Conservation (phyloP, 148 eudicot species). For the Camellia japonica region DNA sequence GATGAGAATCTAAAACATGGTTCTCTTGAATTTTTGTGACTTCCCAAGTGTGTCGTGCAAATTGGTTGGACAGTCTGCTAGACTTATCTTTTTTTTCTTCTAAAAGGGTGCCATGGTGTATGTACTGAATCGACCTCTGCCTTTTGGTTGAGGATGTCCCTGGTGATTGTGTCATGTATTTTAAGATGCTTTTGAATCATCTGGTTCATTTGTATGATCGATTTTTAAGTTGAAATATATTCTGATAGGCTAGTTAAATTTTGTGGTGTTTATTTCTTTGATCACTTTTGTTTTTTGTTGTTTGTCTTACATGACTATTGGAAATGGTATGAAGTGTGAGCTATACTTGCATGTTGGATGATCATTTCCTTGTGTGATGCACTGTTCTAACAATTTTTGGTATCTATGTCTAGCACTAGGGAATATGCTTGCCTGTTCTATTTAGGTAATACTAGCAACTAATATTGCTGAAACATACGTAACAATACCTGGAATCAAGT, state of each 20-base stretch:
- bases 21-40: not conserved
- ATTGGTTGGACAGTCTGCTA: not conserved
- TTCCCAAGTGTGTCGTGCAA: not conserved
- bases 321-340: not conserved
- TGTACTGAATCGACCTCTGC: not conserved
- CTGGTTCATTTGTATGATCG: not conserved
- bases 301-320: not conserved
- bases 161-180: not conserved
- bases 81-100: not conserved
- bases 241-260: not conserved
- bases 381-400: not conserved
- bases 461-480: conserved; percentile 98
- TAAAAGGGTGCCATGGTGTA: not conserved
- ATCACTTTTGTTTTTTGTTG: too few relatives aligned
- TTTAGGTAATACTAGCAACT: conserved; percentile 89
- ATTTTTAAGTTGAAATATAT: conserved; percentile 2
- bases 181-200: not conserved
- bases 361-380: not conserved
- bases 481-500: conserved; percentile 97
- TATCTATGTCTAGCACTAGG: not conserved
- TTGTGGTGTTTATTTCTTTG: not conserved
- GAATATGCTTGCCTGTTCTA: conserved; percentile 15
- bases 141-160: not conserved
- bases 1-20: not conserved
- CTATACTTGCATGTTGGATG: not conserved